Percentiles rank a stretch among this genome's conserved stretches.
Evolutionary conservation across 495 filamentous ascomycete species (phyloP).

Genomic region (Neurospora africana): DNA sequence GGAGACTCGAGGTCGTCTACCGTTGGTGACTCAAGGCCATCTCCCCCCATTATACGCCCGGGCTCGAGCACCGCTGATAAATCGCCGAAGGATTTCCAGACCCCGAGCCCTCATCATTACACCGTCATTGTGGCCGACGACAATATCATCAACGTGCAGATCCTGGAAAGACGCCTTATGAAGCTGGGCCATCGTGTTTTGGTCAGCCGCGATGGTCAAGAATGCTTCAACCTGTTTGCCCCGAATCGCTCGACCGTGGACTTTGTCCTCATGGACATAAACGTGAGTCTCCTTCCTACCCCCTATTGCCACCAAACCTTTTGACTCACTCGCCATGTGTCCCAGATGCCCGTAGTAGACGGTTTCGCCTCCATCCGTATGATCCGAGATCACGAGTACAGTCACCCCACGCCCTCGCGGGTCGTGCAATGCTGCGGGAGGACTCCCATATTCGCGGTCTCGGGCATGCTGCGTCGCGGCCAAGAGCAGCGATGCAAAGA

Average conservation of each 20-base stretch:
- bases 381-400: slow-evolving; percentile 12
- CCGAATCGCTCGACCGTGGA: slow-evolving; percentile 11
- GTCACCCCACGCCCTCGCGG: slow-evolving; percentile 7
- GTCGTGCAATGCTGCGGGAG: slow-evolving; percentile 11
- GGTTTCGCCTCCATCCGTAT: slow-evolving; percentile 10
- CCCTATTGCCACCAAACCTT: neutral
- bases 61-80: neutral
- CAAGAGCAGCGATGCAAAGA: slow-evolving; percentile 10
- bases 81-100: slow-evolving; percentile 5
- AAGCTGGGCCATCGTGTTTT: slow-evolving; percentile 59
- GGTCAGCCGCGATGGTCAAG: slow-evolving; percentile 68
- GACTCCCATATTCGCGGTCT: slow-evolving; percentile 13
- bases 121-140: slow-evolving; percentile 71
- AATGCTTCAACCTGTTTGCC: slow-evolving; percentile 54
- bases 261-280: slow-evolving; percentile 18
- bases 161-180: slow-evolving; percentile 62
- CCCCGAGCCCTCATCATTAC: slow-evolving; percentile 29
- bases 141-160: slow-evolving; percentile 71
- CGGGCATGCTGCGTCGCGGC: slow-evolving; percentile 13
- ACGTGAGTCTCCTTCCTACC: slow-evolving; percentile 5
- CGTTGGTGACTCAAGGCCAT: neutral
- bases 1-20: neutral
- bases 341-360: slow-evolving; percentile 17
- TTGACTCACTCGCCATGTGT: neutral
- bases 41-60: slow-evolving; percentile 3